Conservation (phyloP, 2,329 filamentous ascomycete genomes). For the Xylariaceae sp. region DNA sequence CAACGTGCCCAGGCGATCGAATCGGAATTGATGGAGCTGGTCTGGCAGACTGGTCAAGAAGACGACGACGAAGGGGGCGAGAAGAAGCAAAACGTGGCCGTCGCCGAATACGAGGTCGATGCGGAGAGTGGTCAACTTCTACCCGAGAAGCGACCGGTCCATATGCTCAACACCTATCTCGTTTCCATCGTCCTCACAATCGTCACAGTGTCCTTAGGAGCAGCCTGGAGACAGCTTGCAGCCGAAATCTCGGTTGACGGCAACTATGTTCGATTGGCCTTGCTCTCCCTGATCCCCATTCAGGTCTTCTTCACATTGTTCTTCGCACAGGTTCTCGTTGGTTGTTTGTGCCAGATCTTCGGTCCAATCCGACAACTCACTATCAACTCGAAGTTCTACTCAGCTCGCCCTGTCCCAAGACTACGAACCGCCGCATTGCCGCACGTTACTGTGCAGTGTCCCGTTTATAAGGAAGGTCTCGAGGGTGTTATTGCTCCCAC, state of each 20-base stretch:
- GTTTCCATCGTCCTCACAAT: slow-evolving; percentile 64
- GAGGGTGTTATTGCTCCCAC: slow-evolving; percentile 71
- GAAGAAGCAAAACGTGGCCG: slow-evolving; percentile 42
- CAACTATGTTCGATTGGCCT: slow-evolving; percentile 58
- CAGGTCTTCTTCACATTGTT: slow-evolving; percentile 81
- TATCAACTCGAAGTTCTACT: slow-evolving; percentile 78
- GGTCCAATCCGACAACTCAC: slow-evolving; percentile 71
- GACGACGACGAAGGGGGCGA: slow-evolving; percentile 50
- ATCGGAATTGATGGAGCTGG: slow-evolving; percentile 70
- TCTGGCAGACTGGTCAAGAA: slow-evolving; percentile 60
- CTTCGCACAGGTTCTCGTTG: slow-evolving; percentile 74
- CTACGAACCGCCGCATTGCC: slow-evolving; percentile 57
- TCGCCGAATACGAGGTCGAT: slow-evolving; percentile 57
- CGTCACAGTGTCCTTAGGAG: slow-evolving; percentile 63
- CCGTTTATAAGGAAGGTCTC: slow-evolving; percentile 83
- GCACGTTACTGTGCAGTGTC: slow-evolving; percentile 79
- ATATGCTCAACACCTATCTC: slow-evolving; percentile 66
- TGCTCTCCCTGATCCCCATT: slow-evolving; percentile 63
- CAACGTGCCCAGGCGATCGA: slow-evolving; percentile 69
- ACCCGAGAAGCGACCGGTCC: slow-evolving; percentile 61
- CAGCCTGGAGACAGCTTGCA: slow-evolving; percentile 65
- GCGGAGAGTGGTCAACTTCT: slow-evolving; percentile 66
- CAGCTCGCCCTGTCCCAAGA: slow-evolving; percentile 63
- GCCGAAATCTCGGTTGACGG: slow-evolving; percentile 65
- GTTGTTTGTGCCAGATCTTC: slow-evolving; percentile 70